Conservation (phyloP, 768 basidiomycete species). For the Amanita rubescens region DNA sequence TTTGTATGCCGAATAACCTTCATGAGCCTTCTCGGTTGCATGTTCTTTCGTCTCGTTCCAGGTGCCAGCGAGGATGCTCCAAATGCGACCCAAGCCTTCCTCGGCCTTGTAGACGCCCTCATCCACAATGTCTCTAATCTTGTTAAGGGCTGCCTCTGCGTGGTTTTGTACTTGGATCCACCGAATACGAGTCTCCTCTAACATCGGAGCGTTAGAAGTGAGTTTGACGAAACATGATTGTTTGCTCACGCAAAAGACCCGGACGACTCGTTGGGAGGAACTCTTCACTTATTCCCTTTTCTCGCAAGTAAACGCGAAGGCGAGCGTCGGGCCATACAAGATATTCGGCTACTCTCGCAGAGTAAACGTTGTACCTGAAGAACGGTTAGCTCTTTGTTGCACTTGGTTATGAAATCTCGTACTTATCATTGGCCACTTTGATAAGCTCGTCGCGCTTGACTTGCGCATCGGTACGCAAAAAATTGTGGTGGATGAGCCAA, state of each 20-base stretch:
- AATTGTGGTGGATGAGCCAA: conserved; percentile 72
- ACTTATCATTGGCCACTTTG: conserved; percentile 67
- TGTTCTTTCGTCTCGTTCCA: conserved; percentile 24
- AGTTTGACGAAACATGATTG: background rate
- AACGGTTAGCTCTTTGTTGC: background rate
- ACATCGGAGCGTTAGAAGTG: background rate
- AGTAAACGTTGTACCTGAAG: conserved; percentile 45
- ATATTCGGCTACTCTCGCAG: conserved; percentile 48
- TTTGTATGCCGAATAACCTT: conserved; percentile 4
- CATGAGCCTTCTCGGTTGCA: conserved; percentile 15
- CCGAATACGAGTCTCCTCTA: conserved; percentile 73
- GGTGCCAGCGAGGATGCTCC: conserved; percentile 38
- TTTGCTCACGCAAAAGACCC: conserved; percentile 64
- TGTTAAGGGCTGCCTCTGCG: conserved; percentile 49
- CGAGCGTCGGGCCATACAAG: conserved; percentile 90
- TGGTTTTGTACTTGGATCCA: conserved; percentile 61
- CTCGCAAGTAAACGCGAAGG: conserved; percentile 81
- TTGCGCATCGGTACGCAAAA: conserved; percentile 51
- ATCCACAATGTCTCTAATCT: conserved; percentile 60
- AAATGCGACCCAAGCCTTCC: conserved; percentile 54
- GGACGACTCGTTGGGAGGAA: conserved; percentile 57
- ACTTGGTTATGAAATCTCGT: conserved; percentile 11
- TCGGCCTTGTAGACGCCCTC: conserved; percentile 67
- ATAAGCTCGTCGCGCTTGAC: conserved; percentile 72
- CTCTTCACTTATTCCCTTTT: conserved; percentile 67